Evolutionary conservation across 2,329 filamentous ascomycete genomes (phyloP).

Genomic region (Trichoderma harzianum): DNA sequence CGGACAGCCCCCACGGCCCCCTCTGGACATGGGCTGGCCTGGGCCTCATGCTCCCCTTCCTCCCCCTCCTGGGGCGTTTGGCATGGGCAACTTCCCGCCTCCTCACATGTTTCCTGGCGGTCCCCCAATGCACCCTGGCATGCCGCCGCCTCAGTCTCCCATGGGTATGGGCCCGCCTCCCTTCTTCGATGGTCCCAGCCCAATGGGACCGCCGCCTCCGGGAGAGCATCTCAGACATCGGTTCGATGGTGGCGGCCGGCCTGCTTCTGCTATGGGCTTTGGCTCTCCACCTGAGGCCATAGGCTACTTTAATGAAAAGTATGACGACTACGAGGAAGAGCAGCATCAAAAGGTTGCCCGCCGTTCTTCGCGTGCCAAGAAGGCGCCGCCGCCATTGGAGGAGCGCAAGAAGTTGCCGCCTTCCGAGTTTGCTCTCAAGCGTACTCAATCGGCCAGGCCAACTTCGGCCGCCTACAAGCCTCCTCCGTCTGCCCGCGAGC

Average conservation of each 20-base stretch:
- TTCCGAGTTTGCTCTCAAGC: constrained; percentile 34
- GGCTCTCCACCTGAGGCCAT: constrained; percentile 10
- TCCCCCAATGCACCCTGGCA: constrained; percentile 26
- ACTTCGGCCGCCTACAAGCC: constrained; percentile 29
- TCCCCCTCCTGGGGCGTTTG: constrained; percentile 23
- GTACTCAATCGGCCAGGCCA: constrained; percentile 36
- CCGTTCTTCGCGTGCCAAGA: constrained; percentile 43
- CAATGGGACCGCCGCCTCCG: constrained; percentile 24
- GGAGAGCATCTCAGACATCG: constrained; percentile 33
- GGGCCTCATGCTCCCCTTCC: constrained; percentile 27
- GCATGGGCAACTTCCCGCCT: constrained; percentile 32
- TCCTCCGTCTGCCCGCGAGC: constrained; percentile 25
- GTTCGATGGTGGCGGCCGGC: constrained; percentile 31
- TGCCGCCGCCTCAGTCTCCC: constrained; percentile 27
- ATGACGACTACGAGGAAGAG: constrained; percentile 38
- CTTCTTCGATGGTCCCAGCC: constrained; percentile 31
- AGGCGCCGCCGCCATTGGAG: constrained; percentile 39
- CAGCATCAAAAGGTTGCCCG: constrained; percentile 35
- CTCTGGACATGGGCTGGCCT: constrained; percentile 29
- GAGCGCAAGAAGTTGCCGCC: constrained; percentile 50
- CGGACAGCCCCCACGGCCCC: constrained; percentile 30
- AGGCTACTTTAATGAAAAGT: constrained; percentile 40
- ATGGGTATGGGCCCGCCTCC: constrained; percentile 31
- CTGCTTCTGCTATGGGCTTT: constrained; percentile 41
- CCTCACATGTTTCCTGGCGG: constrained; percentile 23